A percentile compares a stretch with the other conserved stretches of the same genome.
These are phyloP conservation scores for Solanum etuberosum DNA, from an alignment of 257 asterid species.

Conservation along the genomic window DNA sequence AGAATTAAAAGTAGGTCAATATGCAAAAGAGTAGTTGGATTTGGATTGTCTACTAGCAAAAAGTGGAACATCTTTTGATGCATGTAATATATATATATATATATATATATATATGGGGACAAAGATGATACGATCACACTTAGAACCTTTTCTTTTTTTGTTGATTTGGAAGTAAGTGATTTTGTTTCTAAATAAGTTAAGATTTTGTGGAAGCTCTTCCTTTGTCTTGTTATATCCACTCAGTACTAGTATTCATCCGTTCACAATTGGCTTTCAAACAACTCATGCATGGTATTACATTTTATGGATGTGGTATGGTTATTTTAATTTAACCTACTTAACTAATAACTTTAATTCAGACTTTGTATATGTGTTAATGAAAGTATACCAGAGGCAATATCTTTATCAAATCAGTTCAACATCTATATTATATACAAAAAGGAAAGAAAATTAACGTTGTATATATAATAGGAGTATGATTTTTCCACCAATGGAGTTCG, in stretches of 20 bases:
- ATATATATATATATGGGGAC: neutral
- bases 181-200: neutral
- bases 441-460: neutral
- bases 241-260: neutral
- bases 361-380: neutral
- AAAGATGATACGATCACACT: neutral
- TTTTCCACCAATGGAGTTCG: neutral
- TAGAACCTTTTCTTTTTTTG: neutral
- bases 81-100: neutral
- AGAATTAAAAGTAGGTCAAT: neutral
- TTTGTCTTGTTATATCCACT: neutral
- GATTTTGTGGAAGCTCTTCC: neutral
- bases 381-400: neutral
- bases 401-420: neutral
- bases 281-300: neutral
- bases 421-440: neutral
- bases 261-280: neutral
- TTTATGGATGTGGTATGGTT: too few relatives aligned
- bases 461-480: too few relatives aligned
- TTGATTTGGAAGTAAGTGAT: neutral
- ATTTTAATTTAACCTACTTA: neutral
- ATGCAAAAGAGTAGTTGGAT: neutral
- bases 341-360: neutral
- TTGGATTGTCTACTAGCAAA: neutral
- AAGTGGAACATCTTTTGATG: neutral